Evolutionary conservation across 2,329 filamentous ascomycete genomes (phyloP).

Genomic region (Botryotinia narcissicola): DNA sequence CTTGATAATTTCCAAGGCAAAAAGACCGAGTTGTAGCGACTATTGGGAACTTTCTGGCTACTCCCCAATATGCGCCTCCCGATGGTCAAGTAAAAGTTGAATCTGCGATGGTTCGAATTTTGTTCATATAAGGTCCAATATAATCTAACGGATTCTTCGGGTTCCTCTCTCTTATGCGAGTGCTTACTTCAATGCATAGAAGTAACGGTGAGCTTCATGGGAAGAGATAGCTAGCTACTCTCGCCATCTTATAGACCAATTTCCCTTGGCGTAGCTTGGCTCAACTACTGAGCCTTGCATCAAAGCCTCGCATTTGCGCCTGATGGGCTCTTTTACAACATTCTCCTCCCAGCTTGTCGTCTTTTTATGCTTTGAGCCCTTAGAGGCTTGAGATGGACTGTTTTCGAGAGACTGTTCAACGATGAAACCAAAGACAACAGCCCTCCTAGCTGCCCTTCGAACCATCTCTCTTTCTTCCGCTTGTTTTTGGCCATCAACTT

Average conservation of each 20-base stretch:
- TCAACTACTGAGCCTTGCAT: slow-evolving; percentile 20
- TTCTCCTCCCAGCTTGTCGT: slow-evolving; percentile 5
- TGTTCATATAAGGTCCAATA: not conserved
- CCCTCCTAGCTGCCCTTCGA: slow-evolving; percentile 25
- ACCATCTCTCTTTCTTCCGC: slow-evolving; percentile 28
- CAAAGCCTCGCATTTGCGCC: slow-evolving; percentile 18
- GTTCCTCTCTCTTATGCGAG: not conserved
- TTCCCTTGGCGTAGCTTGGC: slow-evolving; percentile 19
- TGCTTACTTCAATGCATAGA: not conserved
- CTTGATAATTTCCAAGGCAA: not conserved
- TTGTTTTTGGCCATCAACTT: slow-evolving; percentile 35
- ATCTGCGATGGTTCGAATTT: not conserved
- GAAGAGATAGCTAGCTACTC: slow-evolving; percentile 1
- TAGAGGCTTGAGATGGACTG: not conserved
- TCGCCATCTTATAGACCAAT: slow-evolving; percentile 21
- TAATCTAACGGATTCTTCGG: not conserved
- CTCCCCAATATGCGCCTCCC: not conserved
- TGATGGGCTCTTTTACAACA: not conserved
- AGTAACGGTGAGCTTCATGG: not conserved
- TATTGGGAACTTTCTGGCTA: not conserved
- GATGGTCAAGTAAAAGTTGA: not conserved
- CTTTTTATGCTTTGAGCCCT: slow-evolving; percentile 15
- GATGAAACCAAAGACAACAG: slow-evolving; percentile 27
- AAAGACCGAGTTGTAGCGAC: not conserved
- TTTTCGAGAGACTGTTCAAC: not conserved